Percentiles rank a stretch among this genome's conserved stretches.
phyloP scores from a whole-genome alignment of 2,329 filamentous ascomycete species.

The Colletotrichum godetiae region DNA sequence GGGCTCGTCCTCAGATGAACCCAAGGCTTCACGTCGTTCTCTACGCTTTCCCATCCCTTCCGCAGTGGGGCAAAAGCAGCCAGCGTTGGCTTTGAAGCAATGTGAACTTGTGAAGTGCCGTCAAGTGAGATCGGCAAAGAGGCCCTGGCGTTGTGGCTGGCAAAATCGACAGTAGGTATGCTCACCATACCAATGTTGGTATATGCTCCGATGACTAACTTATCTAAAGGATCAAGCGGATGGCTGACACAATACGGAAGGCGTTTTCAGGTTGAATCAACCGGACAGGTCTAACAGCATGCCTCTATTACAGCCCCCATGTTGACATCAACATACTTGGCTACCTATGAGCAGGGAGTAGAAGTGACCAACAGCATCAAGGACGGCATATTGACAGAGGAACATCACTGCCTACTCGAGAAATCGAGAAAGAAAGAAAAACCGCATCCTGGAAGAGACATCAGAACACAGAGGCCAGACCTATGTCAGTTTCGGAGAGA shows the following conservation, averaged over 20 bases:
- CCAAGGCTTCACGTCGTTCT: neutral
- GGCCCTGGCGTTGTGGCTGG: conserved; percentile 1
- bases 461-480: neutral
- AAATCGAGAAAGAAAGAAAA: neutral
- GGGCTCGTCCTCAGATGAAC: neutral
- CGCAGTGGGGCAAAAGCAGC: neutral
- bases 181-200: neutral
- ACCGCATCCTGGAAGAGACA: neutral
- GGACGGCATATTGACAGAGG: neutral
- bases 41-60: neutral
- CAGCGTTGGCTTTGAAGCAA: neutral
- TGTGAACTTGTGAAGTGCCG: neutral
- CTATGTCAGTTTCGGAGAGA: neutral
- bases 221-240: neutral
- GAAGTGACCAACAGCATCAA: neutral
- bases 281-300: neutral
- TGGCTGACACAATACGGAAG: neutral
- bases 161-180: neutral
- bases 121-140: neutral
- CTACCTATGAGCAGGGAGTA: neutral
- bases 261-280: neutral
- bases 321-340: neutral
- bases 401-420: neutral
- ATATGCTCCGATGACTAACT: neutral
- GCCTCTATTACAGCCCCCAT: neutral